Evolutionary conservation across 129 eudicot genomes (phyloP).

Genomic region (Flaveria brownii): DNA sequence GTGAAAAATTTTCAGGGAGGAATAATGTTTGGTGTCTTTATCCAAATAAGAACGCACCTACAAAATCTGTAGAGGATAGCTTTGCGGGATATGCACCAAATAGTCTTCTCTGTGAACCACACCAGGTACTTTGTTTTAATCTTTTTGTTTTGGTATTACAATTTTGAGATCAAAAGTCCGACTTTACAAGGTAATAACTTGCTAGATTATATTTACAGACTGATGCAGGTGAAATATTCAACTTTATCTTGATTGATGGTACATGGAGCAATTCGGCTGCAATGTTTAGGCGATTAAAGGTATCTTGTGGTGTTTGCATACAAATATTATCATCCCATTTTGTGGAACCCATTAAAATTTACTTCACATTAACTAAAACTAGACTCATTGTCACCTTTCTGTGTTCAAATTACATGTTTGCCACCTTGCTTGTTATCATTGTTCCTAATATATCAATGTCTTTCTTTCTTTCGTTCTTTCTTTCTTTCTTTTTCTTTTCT

Average conservation of each 20-base stretch:
- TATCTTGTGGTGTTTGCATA: conserved; percentile 24
- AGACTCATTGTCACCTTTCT: neutral
- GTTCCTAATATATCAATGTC: no score
- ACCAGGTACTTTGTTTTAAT: conserved; percentile 41
- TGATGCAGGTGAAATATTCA: conserved; percentile 41
- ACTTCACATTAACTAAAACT: neutral
- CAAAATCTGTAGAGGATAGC: conserved; percentile 65
- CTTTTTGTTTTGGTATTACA: neutral
- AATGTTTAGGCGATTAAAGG: conserved; percentile 95
- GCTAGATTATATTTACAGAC: conserved; percentile 44
- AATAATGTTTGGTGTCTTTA: conserved; percentile 89
- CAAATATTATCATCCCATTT: neutral
- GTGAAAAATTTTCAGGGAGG: conserved; percentile 49
- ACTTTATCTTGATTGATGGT: conserved; percentile 86
- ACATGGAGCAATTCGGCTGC: conserved; percentile 98
- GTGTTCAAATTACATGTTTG: no score
- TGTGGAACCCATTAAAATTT: neutral
- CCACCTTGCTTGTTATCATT: no score
- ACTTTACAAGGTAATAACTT: neutral
- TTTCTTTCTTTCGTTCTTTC: no score
- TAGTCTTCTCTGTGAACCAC: conserved; percentile 27
- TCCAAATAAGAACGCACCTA: conserved; percentile 66
- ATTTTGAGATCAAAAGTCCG: neutral
- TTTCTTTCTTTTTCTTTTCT: no score
- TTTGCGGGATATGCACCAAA: conserved; percentile 37